These are phyloP conservation scores for Collybiopsis confluens DNA, from an alignment of 768 basidiomycete species.

Conservation along the genomic window DNA sequence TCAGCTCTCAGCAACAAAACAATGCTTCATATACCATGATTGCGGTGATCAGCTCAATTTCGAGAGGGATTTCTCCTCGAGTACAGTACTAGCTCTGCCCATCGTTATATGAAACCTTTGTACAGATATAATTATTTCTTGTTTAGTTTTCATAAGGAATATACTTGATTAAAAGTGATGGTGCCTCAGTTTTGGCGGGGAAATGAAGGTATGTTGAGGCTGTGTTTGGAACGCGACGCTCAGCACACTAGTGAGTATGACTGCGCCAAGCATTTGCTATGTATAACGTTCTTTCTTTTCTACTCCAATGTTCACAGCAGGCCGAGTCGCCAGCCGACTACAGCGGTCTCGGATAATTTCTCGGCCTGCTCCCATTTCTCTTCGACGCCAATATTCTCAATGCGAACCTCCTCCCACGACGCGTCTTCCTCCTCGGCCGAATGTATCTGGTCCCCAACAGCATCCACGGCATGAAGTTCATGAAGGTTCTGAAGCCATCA, in stretches of 20 bases:
- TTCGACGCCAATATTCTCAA: not conserved
- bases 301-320: not conserved
- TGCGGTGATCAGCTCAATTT: too few species aligned
- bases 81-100: too few species aligned
- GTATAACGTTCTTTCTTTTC: not conserved
- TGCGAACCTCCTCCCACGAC: not conserved
- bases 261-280: not conserved
- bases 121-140: too few species aligned
- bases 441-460: not conserved
- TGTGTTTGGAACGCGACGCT: not conserved
- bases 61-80: too few species aligned
- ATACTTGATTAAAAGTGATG: too few species aligned
- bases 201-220: too few species aligned
- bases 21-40: too few species aligned
- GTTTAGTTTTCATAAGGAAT: too few species aligned
- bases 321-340: conserved; percentile 2
- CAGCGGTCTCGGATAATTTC: not conserved
- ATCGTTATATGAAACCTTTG: too few species aligned
- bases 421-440: conserved; percentile 1
- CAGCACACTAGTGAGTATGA: not conserved
- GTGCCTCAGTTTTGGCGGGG: too few species aligned
- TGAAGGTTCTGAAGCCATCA: conserved; percentile 34
- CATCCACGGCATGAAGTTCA: conserved; percentile 32
- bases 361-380: not conserved
- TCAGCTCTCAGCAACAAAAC: too few species aligned